Conservation (phyloP, 1,284 basidiomycete species). For the Puccinia hordei region DNA sequence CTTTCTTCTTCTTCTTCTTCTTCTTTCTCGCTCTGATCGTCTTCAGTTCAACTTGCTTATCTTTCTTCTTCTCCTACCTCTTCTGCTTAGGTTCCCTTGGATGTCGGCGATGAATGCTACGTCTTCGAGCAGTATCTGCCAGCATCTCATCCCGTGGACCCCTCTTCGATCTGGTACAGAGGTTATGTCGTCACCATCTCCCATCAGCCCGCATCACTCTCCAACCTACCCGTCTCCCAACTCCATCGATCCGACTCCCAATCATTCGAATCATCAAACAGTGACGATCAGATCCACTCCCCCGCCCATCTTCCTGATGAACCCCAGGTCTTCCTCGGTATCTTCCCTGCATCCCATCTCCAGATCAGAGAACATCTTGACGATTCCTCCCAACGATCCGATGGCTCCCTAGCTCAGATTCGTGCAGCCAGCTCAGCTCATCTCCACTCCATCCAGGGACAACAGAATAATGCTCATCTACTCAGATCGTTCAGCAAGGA, state of each 20-base stretch:
- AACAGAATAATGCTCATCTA: constrained; percentile 15
- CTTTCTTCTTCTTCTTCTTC: constrained; percentile 29
- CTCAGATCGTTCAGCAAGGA: constrained; percentile 28
- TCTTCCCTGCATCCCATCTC: constrained; percentile 89
- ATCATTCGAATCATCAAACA: constrained; percentile 58
- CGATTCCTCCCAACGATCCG: constrained; percentile 82
- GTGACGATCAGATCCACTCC: constrained; percentile 50
- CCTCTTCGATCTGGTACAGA: constrained; percentile 58
- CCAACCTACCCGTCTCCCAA: constrained; percentile 52
- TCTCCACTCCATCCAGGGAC: constrained; percentile 49
- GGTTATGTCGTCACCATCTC: constrained; percentile 81
- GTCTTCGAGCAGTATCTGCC: constrained; percentile 82
- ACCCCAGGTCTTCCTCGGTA: constrained; percentile 86
- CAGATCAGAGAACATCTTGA: constrained; percentile 83
- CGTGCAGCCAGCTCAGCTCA: constrained; percentile 48
- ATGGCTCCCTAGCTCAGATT: constrained; percentile 64
- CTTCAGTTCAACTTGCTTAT: background rate
- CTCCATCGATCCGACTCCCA: constrained; percentile 52
- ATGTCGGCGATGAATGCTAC: constrained; percentile 90
- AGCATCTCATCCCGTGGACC: constrained; percentile 50
- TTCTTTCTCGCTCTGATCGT: constrained; percentile 59
- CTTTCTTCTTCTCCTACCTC: constrained; percentile 24
- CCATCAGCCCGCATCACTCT: constrained; percentile 66
- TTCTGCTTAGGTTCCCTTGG: constrained; percentile 60
- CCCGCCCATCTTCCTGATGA: constrained; percentile 60